These are phyloP conservation scores for Colletotrichum euphorbiae DNA, from an alignment of 2,329 filamentous ascomycete species.

Conservation along the genomic window DNA sequence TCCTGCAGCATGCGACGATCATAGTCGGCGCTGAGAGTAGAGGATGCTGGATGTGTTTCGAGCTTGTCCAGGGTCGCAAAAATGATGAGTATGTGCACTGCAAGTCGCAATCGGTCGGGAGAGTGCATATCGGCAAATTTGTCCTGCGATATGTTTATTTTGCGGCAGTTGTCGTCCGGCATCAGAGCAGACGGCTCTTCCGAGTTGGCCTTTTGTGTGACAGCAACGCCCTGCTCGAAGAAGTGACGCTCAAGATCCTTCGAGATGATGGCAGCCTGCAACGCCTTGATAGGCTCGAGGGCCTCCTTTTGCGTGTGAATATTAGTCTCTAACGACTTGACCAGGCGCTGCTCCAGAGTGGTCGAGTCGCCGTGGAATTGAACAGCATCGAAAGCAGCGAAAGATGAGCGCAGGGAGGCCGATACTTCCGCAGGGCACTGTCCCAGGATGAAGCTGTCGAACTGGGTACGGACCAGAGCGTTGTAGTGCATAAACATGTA, in stretches of 20 bases:
- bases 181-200: slow-evolving; percentile 49
- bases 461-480: slow-evolving; percentile 82
- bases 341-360: slow-evolving; percentile 67
- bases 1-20: slow-evolving; percentile 67
- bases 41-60: slow-evolving; percentile 50
- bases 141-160: slow-evolving; percentile 52
- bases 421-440: slow-evolving; percentile 65
- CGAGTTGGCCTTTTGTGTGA: slow-evolving; percentile 57
- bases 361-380: slow-evolving; percentile 69
- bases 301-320: slow-evolving; percentile 68
- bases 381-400: slow-evolving; percentile 73
- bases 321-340: slow-evolving; percentile 70
- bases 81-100: slow-evolving; percentile 74
- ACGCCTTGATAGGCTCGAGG: slow-evolving; percentile 74
- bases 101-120: slow-evolving; percentile 73
- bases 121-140: slow-evolving; percentile 68
- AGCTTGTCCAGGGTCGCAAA: slow-evolving; percentile 75
- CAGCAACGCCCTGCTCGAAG: slow-evolving; percentile 67
- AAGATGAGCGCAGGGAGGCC: slow-evolving; percentile 66
- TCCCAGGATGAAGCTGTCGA: slow-evolving; percentile 75
- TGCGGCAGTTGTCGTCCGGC: slow-evolving; percentile 36
- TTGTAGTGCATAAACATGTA: slow-evolving; percentile 90
- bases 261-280: slow-evolving; percentile 81
- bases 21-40: slow-evolving; percentile 48
- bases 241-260: slow-evolving; percentile 69